These are phyloP conservation scores for Suhomyces xylopsoci DNA, from an alignment of 805 yeast species.

Conservation along the genomic window DNA sequence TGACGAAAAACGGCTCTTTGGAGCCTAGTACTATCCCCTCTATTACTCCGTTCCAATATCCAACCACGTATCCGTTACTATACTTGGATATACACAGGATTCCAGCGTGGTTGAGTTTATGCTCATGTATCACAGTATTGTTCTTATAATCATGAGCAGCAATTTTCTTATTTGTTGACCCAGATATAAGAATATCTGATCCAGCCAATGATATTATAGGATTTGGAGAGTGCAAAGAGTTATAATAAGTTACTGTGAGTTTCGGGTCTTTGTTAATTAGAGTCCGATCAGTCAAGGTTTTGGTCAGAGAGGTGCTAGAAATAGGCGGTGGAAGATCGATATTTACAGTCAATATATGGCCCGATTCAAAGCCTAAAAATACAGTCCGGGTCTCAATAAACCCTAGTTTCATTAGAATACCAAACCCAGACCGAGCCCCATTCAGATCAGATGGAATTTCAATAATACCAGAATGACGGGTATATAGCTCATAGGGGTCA, in stretches of 20 bases:
- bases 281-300: slow-evolving; percentile 4
- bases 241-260: slow-evolving; percentile 16
- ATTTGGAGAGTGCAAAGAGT: slow-evolving; percentile 46
- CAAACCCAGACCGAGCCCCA: slow-evolving; percentile 42
- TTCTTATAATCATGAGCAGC: slow-evolving; percentile 20
- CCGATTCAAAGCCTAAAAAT: slow-evolving; percentile 71
- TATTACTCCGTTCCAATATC: slow-evolving; percentile 54
- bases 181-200: slow-evolving; percentile 33
- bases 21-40: slow-evolving; percentile 13
- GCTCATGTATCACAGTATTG: background rate
- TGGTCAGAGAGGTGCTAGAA: background rate
- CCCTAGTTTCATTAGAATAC: slow-evolving; percentile 62
- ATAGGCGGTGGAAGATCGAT: slow-evolving; percentile 10
- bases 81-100: slow-evolving; percentile 13
- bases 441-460: slow-evolving; percentile 1
- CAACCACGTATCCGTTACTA: slow-evolving; percentile 23
- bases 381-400: slow-evolving; percentile 34
- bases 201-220: slow-evolving; percentile 48
- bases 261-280: slow-evolving; percentile 26
- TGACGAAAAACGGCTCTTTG: background rate
- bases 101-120: slow-evolving; percentile 8
- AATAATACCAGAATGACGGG: slow-evolving; percentile 9
- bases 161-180: slow-evolving; percentile 49
- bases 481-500: slow-evolving; percentile 29
- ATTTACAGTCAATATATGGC: slow-evolving; percentile 42